phyloP scores from a whole-genome alignment of 139 green algal species.

The Asterochloris erici region DNA sequence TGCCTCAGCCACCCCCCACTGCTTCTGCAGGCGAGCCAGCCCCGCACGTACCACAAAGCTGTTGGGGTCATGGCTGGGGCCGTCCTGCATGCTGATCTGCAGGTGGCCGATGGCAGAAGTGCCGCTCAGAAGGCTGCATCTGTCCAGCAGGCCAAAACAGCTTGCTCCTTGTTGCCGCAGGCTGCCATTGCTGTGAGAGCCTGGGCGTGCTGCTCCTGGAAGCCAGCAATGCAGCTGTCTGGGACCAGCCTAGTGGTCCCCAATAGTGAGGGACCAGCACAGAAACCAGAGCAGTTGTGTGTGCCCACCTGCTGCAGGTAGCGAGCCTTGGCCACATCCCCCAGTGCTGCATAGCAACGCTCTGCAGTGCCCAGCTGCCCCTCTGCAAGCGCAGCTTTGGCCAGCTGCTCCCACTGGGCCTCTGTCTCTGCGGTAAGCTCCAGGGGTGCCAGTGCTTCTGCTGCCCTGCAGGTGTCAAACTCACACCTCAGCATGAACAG shows the following conservation, averaged over 20 bases:
- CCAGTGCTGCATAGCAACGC: slow-evolving; percentile 71
- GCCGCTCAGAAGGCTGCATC: too few relatives aligned
- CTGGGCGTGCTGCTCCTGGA: too few relatives aligned
- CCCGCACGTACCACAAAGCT: slow-evolving; percentile 45
- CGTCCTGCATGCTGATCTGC: too few relatives aligned
- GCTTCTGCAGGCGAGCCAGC: slow-evolving; percentile 59
- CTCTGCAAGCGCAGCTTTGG: slow-evolving; percentile 33
- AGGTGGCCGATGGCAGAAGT: too few relatives aligned
- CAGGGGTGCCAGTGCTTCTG: slow-evolving; percentile 69
- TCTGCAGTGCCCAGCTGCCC: slow-evolving; percentile 64
- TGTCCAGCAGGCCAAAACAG: too few relatives aligned
- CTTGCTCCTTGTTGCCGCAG: too few relatives aligned
- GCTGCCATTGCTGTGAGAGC: too few relatives aligned
- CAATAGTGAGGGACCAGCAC: not conserved
- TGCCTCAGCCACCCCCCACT: slow-evolving; percentile 65
- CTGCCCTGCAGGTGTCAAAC: slow-evolving; percentile 7
- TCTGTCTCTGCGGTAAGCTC: slow-evolving; percentile 72
- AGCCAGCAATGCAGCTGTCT: too few relatives aligned
- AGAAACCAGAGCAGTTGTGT: not conserved
- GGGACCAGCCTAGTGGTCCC: too few relatives aligned
- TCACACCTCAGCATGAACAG: not conserved
- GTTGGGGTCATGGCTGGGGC: too few relatives aligned
- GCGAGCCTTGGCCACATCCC: slow-evolving; percentile 53
- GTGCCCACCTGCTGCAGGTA: slow-evolving; percentile 62
- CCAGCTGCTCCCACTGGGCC: slow-evolving; percentile 71